Base-by-base conservation (phyloP, 768 basidiomycete genomes). In the Boletellus emodensis region DNA sequence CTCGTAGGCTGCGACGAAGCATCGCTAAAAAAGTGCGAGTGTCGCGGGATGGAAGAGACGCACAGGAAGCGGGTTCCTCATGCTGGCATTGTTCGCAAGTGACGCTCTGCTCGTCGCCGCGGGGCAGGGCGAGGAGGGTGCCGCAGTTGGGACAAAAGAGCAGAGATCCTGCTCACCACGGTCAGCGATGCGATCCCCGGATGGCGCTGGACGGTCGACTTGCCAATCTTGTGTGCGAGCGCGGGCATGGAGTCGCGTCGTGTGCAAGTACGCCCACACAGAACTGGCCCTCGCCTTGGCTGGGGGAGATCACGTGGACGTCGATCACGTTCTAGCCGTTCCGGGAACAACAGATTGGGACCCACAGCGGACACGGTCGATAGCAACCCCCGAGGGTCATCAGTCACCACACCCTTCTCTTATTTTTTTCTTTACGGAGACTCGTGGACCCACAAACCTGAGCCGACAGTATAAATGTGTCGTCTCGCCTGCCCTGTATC, bases 91-190 rank as follows among this genome's bases (percentile, higher is more conserved):
- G 91, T 64, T 91, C 90, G 71, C 96, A 99, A 4, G 68, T 72
- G 28, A 97, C 86, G n/a, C 72, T 72, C 41, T 77, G 74, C 58
- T 91, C 84, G 39, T 85, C 83, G 40, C 85, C 86, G 59, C 73
- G 73, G 0, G 96, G 96, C 18, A 93, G 71, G 55, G 85, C 81
- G 13, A 98, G 83, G 34, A 99, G 74, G 1, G 91, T 95, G 13
- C 93, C 93, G 58, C 96, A 99, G 52, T 83, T 76, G 2, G 92
- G 91, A 71, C 96, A 99, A 72, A 99, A 98, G 36, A 98, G 74
- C 22, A 98, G 75, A 1, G 94, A 94, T 46, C 95, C 96, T 87
- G 60, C 12, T 46, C 34, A 22, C 40, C 40, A 51, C 14, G 26
- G 42, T 55, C 39, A 52, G 48, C 40, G 14, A 44, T 33, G n/a